Evolutionary conservation across 2,329 filamentous ascomycete genomes (phyloP).

Genomic region (Metarhizium anisopliae): DNA sequence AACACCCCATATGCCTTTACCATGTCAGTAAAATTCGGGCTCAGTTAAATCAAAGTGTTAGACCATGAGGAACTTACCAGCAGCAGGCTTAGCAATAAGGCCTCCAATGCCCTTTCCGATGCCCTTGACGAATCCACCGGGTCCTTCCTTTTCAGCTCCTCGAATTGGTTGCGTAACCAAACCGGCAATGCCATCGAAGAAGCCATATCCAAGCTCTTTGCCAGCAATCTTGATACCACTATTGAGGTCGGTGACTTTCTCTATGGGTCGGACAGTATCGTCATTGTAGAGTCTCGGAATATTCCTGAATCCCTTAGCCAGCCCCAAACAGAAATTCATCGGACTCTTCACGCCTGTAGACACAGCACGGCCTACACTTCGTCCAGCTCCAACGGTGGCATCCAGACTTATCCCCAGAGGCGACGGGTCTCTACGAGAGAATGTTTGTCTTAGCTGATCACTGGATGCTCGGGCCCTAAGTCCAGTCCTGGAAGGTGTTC

Average conservation of each 20-base stretch:
- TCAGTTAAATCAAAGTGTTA: neutral
- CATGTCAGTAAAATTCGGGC: neutral
- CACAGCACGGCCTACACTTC: conserved; percentile 63
- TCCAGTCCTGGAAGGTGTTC: neutral
- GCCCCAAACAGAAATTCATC: conserved; percentile 73
- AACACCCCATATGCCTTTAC: conserved; percentile 47
- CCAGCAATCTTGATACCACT: conserved; percentile 71
- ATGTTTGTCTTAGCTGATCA: conserved; percentile 8
- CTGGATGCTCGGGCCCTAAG: conserved; percentile 3
- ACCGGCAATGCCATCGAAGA: conserved; percentile 76
- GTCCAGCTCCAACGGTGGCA: conserved; percentile 54
- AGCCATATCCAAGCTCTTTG: conserved; percentile 66
- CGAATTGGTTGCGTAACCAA: conserved; percentile 69
- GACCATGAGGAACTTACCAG: conserved; percentile 42
- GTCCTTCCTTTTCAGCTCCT: conserved; percentile 41
- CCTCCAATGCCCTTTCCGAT: conserved; percentile 79
- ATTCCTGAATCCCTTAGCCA: conserved; percentile 84
- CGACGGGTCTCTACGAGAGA: conserved; percentile 11
- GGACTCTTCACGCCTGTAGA: conserved; percentile 69
- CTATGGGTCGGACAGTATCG: conserved; percentile 65
- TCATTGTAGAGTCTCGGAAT: conserved; percentile 80
- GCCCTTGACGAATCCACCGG: conserved; percentile 62
- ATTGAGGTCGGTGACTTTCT: conserved; percentile 69
- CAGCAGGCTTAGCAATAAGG: conserved; percentile 71
- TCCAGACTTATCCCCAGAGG: conserved; percentile 33